Evolutionary conservation across 2,329 filamentous ascomycete species (phyloP), one percentile per base, ranked within the genome.

Genomic region (Aspergillus ochraceus): DNA sequence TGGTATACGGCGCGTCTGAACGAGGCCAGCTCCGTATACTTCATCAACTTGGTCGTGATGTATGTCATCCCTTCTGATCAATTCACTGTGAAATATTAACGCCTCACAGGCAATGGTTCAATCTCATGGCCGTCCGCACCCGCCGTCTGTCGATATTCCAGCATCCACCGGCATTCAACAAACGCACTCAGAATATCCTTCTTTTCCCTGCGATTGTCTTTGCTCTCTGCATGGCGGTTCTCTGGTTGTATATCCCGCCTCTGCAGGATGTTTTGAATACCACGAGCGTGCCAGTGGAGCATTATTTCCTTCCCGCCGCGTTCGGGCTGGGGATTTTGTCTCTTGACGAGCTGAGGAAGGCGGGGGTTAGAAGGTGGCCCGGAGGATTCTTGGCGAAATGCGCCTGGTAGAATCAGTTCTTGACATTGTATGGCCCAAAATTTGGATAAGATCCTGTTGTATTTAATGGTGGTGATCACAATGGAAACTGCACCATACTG

Each of bases 31-130:
- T 90, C 87, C 17, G 88, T 94, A 60, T 93, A 93, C 74, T 93
- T 93, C 67, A 84, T 92, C 65, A 93, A 88, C 60, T 78, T 94
- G 22, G 90, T 94, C 2, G 87, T 93, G 52, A 91, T 93, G 89
- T 85, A 79, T 73, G 82, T 72, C 51, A 1, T 24, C n/a, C 8
- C 17, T 1, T 49, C 1, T 36, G 17, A 46, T 29, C 52, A 5
- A 17, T n/a, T 19, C 30, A 8, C n/a, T 14, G 20, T 56, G 75
- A 10, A 46, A 39, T 9, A 46, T 57, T 56, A 29, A 54, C 20
- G n/a, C 10, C 0, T 10, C 45, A 10, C 12, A 70, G 83, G 81
- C 88, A 91, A 80, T 88, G 87, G 81, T 92, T 92, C 80, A 91
- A 89, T 70, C 79, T 92, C 4, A 83, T 92, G 69, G 86, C 87